Evolutionary conservation across 129 eudicot genomes (phyloP).

Genomic region (Chrysanthemum lavandulifolium): DNA sequence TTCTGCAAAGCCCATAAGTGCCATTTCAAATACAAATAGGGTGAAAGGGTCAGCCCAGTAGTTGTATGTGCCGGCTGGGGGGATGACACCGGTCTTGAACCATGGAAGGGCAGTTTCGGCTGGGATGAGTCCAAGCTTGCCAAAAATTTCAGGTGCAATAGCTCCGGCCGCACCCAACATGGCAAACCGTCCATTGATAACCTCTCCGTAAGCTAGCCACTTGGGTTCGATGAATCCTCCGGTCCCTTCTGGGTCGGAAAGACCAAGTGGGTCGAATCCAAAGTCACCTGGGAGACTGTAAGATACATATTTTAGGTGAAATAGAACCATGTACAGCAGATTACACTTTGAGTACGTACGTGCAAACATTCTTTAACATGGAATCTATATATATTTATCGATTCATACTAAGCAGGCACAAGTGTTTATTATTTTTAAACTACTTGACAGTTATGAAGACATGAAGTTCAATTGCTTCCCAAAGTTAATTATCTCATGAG

Average conservation of each 20-base stretch:
- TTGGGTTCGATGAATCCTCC: conserved; percentile 97
- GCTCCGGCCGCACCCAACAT: conserved; percentile 91
- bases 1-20: conserved; percentile 94
- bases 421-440: too few relatives aligned
- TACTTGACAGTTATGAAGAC: too few relatives aligned
- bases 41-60: conserved; percentile 97
- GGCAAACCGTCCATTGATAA: conserved; percentile 81
- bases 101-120: conserved; percentile 95
- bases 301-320: conserved; percentile 8
- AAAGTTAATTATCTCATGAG: neutral
- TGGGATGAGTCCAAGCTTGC: conserved; percentile 92
- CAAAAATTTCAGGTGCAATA: conserved; percentile 88
- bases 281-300: conserved; percentile 94
- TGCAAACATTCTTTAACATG: neutral
- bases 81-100: conserved; percentile 97
- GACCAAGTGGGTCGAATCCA: conserved; percentile 95
- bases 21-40: conserved; percentile 86
- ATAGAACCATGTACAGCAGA: neutral
- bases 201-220: conserved; percentile 96
- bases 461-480: too few relatives aligned
- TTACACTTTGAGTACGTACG: neutral
- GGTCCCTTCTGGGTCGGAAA: conserved; percentile 98
- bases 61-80: conserved; percentile 94
- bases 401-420: too few relatives aligned
- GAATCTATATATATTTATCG: neutral